Conservation (phyloP, 176 grass and related monocot species). For the Dendrocalamus sinicus region DNA sequence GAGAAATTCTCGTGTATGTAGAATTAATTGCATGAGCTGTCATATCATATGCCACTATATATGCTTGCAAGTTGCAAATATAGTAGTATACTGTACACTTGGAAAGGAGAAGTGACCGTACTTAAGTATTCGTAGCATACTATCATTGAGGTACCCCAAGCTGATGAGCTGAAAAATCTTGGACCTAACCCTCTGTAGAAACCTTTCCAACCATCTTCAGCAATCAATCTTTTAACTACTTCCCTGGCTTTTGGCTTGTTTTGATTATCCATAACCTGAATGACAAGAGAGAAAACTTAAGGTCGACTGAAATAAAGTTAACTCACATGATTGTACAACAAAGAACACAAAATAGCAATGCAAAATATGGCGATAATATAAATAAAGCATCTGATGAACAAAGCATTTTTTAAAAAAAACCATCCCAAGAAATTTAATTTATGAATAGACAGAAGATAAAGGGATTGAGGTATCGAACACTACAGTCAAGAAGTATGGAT, state of each 20-base stretch:
- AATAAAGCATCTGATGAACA: slow-evolving; percentile 18
- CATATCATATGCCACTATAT: background rate
- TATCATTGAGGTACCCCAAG: slow-evolving; percentile 97
- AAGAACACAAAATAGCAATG: slow-evolving; percentile 13
- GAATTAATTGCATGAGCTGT: background rate
- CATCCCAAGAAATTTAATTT: background rate
- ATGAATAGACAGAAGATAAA: background rate
- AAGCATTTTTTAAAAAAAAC: background rate
- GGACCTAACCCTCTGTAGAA: slow-evolving; percentile 95
- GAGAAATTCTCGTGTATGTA: background rate
- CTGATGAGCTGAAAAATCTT: slow-evolving; percentile 96
- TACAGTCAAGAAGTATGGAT: slow-evolving; percentile 35
- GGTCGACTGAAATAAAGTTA: background rate
- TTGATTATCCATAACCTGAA: slow-evolving; percentile 72
- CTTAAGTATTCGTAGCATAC: slow-evolving; percentile 97
- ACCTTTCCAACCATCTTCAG: slow-evolving; percentile 95
- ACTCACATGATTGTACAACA: slow-evolving; percentile 24
- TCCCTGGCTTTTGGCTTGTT: slow-evolving; percentile 71
- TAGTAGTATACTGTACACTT: slow-evolving; percentile 9
- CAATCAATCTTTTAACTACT: slow-evolving; percentile 83
- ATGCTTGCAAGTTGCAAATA: slow-evolving; percentile 21
- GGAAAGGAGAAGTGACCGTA: slow-evolving; percentile 44
- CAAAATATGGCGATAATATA: slow-evolving; percentile 2
- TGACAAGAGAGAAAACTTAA: slow-evolving; percentile 3
- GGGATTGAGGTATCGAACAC: background rate